Evolutionary conservation across 352 stramenopile species (phyloP).

Genomic region (Phytophthora quininea): DNA sequence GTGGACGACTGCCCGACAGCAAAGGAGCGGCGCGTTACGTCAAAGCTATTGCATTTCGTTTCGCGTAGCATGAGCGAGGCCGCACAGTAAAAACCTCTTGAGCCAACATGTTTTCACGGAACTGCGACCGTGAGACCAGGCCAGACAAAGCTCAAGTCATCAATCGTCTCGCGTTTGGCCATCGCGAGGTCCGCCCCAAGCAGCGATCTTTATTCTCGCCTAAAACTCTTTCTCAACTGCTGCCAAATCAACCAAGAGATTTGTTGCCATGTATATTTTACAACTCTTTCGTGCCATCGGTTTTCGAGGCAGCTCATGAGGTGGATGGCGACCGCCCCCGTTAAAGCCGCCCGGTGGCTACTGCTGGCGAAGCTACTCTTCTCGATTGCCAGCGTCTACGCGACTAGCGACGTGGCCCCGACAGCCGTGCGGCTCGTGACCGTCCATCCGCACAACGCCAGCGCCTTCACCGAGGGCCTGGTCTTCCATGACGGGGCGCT

Average conservation of each 20-base stretch:
- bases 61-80: neutral
- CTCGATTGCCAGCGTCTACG: constrained; percentile 8
- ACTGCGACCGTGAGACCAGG: constrained; percentile 9
- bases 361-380: constrained; percentile 9
- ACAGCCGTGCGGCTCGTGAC: constrained; percentile 61
- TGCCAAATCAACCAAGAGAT: too few species aligned
- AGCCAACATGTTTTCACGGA: constrained; percentile 18
- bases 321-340: neutral
- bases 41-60: too few species aligned
- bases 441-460: constrained; percentile 71
- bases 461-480: constrained; percentile 77
- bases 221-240: too few species aligned
- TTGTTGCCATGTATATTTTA: too few species aligned
- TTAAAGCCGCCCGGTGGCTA: constrained; percentile 10
- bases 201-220: too few species aligned
- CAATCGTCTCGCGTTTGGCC: constrained; percentile 5
- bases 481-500: constrained; percentile 66
- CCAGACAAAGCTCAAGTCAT: constrained; percentile 10
- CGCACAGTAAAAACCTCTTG: constrained; percentile 9
- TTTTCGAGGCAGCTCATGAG: neutral
- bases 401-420: constrained; percentile 4
- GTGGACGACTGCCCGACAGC: neutral
- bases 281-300: too few species aligned
- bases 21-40: constrained; percentile 3
- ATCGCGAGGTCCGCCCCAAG: neutral